phyloP scores from a whole-genome alignment of 2,329 filamentous ascomycete species.

The Ophiostoma ips region DNA sequence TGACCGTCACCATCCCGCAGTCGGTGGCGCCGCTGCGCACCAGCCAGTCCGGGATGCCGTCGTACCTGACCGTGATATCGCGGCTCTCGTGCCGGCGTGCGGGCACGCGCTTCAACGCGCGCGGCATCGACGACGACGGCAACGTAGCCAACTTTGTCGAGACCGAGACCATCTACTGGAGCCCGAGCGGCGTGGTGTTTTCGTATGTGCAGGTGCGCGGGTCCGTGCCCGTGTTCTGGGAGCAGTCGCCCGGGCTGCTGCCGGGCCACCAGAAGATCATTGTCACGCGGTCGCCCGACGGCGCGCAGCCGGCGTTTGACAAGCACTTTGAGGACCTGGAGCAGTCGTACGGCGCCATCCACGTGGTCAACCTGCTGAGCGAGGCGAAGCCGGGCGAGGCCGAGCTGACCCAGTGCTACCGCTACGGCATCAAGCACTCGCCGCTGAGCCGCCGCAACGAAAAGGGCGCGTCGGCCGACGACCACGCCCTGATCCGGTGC shows the following conservation, averaged over 20 bases:
- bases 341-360: constrained; percentile 74
- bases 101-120: constrained; percentile 91
- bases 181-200: constrained; percentile 63
- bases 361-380: constrained; percentile 89
- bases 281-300: constrained; percentile 75
- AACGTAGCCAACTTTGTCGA: constrained; percentile 99
- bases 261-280: constrained; percentile 92
- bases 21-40: constrained; percentile 56
- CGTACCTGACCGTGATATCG: constrained; percentile 78
- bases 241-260: constrained; percentile 75
- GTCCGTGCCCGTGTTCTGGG: constrained; percentile 94
- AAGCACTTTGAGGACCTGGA: constrained; percentile 87
- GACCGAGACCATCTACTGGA: constrained; percentile 86
- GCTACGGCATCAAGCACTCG: constrained; percentile 60
- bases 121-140: constrained; percentile 93
- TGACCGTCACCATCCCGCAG: constrained; percentile 73
- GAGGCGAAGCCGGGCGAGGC: constrained; percentile 75
- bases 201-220: constrained; percentile 89
- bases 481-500: constrained; percentile 61
- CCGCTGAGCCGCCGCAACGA: constrained; percentile 38
- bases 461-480: constrained; percentile 33
- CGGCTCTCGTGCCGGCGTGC: constrained; percentile 80
- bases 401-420: constrained; percentile 69
- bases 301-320: constrained; percentile 87
- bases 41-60: constrained; percentile 57